Conservation (phyloP, 1,139 yeast genomes). For the Geotrichum cucujoidarum region DNA sequence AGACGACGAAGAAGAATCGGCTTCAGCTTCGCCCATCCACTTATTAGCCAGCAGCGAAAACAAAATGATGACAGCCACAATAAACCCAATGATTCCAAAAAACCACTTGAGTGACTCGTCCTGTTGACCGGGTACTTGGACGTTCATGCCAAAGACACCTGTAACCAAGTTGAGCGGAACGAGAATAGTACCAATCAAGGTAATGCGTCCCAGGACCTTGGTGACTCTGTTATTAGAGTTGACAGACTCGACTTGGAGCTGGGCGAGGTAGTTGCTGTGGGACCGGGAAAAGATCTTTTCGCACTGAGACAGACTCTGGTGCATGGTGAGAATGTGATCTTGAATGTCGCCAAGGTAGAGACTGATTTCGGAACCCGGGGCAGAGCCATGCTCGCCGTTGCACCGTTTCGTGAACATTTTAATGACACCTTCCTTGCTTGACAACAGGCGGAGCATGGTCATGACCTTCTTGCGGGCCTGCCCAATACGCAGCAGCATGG, state of each 20-base stretch:
- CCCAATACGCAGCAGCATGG: conserved; percentile 76
- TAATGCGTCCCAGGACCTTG: conserved; percentile 81
- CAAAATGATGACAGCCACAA: conserved; percentile 24
- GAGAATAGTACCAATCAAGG: conserved; percentile 82
- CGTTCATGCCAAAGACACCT: conserved; percentile 96
- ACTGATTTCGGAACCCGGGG: conserved; percentile 43
- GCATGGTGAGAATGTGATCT: conserved; percentile 96
- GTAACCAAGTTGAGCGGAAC: conserved; percentile 88
- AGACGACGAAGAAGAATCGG: neutral
- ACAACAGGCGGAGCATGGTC: conserved; percentile 83
- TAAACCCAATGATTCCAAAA: conserved; percentile 55
- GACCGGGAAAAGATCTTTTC: conserved; percentile 91
- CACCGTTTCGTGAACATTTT: conserved; percentile 97
- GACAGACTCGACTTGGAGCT: conserved; percentile 87
- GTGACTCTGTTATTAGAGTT: conserved; percentile 80
- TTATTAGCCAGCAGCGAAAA: conserved; percentile 25
- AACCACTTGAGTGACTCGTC: conserved; percentile 51
- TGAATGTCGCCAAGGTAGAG: conserved; percentile 94
- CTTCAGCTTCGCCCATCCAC: conserved; percentile 23
- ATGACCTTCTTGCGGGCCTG: conserved; percentile 84
- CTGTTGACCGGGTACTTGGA: conserved; percentile 69
- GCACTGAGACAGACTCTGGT: conserved; percentile 79
- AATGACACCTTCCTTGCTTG: conserved; percentile 96
- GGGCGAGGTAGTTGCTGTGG: conserved; percentile 89
- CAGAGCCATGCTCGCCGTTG: conserved; percentile 55